Conservation (phyloP, 768 basidiomycete genomes). For the Baorangia bicolor region DNA sequence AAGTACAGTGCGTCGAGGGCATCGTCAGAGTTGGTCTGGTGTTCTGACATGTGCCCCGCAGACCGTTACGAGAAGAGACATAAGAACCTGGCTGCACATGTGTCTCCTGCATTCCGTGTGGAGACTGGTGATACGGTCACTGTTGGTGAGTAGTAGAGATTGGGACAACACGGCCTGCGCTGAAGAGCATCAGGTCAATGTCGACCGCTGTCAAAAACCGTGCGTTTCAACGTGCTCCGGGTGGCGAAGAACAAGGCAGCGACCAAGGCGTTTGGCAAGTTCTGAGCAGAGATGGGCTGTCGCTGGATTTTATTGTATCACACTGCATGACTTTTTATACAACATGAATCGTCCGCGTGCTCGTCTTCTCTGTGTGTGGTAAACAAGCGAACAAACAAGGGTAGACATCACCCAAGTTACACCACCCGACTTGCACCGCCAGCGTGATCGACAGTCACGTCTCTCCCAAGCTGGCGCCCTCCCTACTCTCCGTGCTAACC, state of each 20-base stretch:
- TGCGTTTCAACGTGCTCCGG: slow-evolving; percentile 98
- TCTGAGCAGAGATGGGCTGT: slow-evolving; percentile 44
- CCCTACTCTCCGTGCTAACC: slow-evolving; percentile 73
- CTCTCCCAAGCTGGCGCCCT: slow-evolving; percentile 71
- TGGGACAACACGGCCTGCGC: neutral
- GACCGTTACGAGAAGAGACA: slow-evolving; percentile 99
- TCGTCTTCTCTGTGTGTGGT: neutral
- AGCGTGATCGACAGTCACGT: slow-evolving; percentile 29
- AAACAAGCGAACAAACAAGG: slow-evolving; percentile 38
- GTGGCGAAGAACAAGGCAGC: slow-evolving; percentile 93
- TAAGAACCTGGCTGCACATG: slow-evolving; percentile 96
- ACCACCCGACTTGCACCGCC: slow-evolving; percentile 26
- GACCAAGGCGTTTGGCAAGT: slow-evolving; percentile 92
- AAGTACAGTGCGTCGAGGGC: slow-evolving; percentile 84
- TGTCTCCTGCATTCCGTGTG: slow-evolving; percentile 98
- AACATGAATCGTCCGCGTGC: too few relatives aligned
- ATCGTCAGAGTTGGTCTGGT: neutral
- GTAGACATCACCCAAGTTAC: slow-evolving; percentile 19
- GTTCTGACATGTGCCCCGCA: slow-evolving; percentile 30
- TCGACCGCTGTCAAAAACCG: slow-evolving; percentile 97
- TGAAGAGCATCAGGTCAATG: slow-evolving; percentile 72
- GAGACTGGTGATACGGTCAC: slow-evolving; percentile 93
- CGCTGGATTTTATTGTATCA: slow-evolving; percentile 11
- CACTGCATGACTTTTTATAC: slow-evolving; percentile 20
- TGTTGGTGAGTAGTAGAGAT: slow-evolving; percentile 68